Percentiles rank a stretch among this genome's conserved stretches.
These are phyloP conservation scores for Xerocomus brunneocitrinus DNA, from an alignment of 768 basidiomycete species.

Conservation along the genomic window DNA sequence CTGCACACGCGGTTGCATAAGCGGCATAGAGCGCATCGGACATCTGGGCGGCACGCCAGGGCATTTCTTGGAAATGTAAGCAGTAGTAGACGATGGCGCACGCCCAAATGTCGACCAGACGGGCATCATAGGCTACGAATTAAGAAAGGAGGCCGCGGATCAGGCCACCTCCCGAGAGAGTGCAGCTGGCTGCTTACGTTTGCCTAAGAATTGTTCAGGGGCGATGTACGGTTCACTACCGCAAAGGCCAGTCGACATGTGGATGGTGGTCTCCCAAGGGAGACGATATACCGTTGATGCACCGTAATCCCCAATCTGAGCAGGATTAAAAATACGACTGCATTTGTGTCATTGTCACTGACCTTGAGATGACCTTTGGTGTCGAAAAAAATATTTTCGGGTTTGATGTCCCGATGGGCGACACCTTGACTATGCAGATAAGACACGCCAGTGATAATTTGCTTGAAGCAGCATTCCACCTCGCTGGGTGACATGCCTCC, in stretches of 20 bases:
- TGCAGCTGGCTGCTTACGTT: conserved; percentile 67
- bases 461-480: conserved; percentile 97
- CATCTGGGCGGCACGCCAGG: conserved; percentile 91
- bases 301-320: conserved; percentile 94
- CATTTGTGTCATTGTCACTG: conserved; percentile 13
- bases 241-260: conserved; percentile 95
- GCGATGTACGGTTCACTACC: conserved; percentile 99
- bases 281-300: conserved; percentile 98
- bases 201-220: conserved; percentile 92
- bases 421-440: conserved; percentile 97
- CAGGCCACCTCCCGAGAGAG: conserved; percentile 36
- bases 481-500: conserved; percentile 88
- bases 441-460: conserved; percentile 81
- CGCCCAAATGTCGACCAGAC: conserved; percentile 97
- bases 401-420: conserved; percentile 97
- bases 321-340: conserved; percentile 8
- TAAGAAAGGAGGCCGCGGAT: conserved; percentile 20
- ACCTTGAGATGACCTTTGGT: conserved; percentile 92
- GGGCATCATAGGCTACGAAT: conserved; percentile 86
- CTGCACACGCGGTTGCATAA: conserved; percentile 49
- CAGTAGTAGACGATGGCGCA: conserved; percentile 98
- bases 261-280: conserved; percentile 96
- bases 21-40: conserved; percentile 76
- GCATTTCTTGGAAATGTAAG: conserved; percentile 95
- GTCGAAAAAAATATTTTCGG: conserved; percentile 96